Percentiles rank a stretch among this genome's conserved stretches.
Evolutionary conservation across 2,329 filamentous ascomycete species (phyloP).

Genomic region (Aureobasidium leucospermi): DNA sequence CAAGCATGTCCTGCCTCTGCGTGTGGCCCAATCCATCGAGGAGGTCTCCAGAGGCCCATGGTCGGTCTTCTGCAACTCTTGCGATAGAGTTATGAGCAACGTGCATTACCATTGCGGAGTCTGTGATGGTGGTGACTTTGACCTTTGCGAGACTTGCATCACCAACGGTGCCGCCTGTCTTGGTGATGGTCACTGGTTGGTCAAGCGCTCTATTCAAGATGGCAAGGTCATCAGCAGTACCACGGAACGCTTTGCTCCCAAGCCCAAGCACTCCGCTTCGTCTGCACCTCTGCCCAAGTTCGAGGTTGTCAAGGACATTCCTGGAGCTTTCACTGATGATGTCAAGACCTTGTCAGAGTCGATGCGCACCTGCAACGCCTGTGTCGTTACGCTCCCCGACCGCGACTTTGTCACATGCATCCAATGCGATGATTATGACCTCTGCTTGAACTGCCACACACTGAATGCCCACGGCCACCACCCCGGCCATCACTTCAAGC

Average conservation of each 20-base stretch:
- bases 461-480: conserved; percentile 80
- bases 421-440: conserved; percentile 81
- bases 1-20: neutral
- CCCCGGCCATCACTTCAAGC: conserved; percentile 71
- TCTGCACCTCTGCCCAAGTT: conserved; percentile 15
- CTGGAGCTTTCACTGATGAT: conserved; percentile 39
- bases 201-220: conserved; percentile 76
- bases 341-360: conserved; percentile 32
- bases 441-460: conserved; percentile 77
- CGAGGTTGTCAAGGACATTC: conserved; percentile 31
- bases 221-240: conserved; percentile 77
- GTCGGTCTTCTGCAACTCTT: conserved; percentile 91
- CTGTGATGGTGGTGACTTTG: conserved; percentile 89
- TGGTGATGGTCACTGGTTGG: conserved; percentile 79
- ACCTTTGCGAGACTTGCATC: conserved; percentile 78
- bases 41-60: conserved; percentile 44
- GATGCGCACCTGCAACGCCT: conserved; percentile 63
- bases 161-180: conserved; percentile 69
- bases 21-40: conserved; percentile 20
- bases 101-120: conserved; percentile 91
- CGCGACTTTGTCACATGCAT: conserved; percentile 77
- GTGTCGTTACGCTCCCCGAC: conserved; percentile 60
- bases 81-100: conserved; percentile 68
- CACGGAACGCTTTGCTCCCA: conserved; percentile 71
- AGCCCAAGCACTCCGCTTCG: conserved; percentile 36